These are phyloP conservation scores for Chaetomiaceae sp. DNA, from an alignment of 2,329 filamentous ascomycete species.

Conservation along the genomic window DNA sequence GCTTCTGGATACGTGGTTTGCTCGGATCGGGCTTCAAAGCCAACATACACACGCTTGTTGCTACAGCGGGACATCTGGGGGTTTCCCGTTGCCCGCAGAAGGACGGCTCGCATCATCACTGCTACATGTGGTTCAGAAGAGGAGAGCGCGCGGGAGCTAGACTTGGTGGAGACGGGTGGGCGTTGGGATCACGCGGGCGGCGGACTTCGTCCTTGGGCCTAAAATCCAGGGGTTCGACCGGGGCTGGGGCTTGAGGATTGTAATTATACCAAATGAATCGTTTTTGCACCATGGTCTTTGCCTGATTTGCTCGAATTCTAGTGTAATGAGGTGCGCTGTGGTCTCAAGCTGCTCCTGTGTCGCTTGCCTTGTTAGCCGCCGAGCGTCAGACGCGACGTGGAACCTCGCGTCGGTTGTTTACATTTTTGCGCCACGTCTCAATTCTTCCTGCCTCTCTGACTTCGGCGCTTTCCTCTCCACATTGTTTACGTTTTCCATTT, in stretches of 20 bases:
- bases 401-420: conserved; percentile 10
- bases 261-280: conserved; percentile 25
- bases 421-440: not conserved
- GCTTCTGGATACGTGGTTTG: conserved; percentile 1
- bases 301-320: too few relatives aligned
- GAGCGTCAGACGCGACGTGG: not conserved
- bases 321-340: too few relatives aligned
- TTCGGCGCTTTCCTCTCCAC: not conserved
- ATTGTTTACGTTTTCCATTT: not conserved
- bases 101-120: not conserved
- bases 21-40: not conserved
- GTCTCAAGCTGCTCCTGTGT: too few relatives aligned
- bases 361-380: too few relatives aligned
- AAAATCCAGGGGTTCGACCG: not conserved
- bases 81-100: not conserved
- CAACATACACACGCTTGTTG: not conserved
- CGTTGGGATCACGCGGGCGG: conserved; percentile 8
- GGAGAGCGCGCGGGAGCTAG: not conserved
- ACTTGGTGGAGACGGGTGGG: not conserved
- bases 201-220: not conserved
- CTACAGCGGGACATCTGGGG: too few relatives aligned
- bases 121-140: not conserved
- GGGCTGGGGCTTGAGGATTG: conserved; percentile 12
- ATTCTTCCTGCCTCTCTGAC: not conserved
- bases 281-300: conserved; percentile 21